Percentiles rank a stretch among this genome's conserved stretches.
Conservation (phyloP, 2,329 filamentous ascomycete genomes). For the Teratosphaeria zuluensis region DNA sequence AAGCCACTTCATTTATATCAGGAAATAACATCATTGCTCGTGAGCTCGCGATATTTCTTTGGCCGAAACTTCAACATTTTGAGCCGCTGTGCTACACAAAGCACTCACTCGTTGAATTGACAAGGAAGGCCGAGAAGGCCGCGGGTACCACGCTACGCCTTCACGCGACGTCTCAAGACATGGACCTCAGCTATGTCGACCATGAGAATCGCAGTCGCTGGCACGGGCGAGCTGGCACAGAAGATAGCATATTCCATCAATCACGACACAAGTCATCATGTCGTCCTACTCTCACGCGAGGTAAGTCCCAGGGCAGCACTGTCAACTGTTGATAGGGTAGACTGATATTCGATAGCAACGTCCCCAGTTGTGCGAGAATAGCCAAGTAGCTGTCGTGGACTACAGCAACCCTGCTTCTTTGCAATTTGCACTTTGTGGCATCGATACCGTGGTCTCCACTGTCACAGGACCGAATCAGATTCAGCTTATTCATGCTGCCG, state of each 20-base stretch:
- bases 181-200: conserved; percentile 23
- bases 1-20: neutral
- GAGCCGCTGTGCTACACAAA: too few species aligned
- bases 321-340: neutral
- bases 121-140: too few species aligned
- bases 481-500: conserved; percentile 62
- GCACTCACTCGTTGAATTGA: too few species aligned
- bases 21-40: too few species aligned
- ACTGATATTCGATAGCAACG: conserved; percentile 37
- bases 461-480: conserved; percentile 58
- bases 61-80: too few species aligned
- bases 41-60: too few species aligned
- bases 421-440: conserved; percentile 56
- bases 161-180: too few species aligned
- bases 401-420: conserved; percentile 52
- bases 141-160: too few species aligned
- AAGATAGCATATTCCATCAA: conserved; percentile 51
- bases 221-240: conserved; percentile 50
- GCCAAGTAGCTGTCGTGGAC: conserved; percentile 61
- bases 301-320: conserved; percentile 35
- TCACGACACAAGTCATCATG: conserved; percentile 52
- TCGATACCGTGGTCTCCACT: conserved; percentile 67
- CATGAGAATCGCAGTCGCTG: conserved; percentile 55
- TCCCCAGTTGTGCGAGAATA: conserved; percentile 47
- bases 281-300: conserved; percentile 59